Conservation (phyloP, 2,329 filamentous ascomycete genomes). For the Mycogone perniciosa region DNA sequence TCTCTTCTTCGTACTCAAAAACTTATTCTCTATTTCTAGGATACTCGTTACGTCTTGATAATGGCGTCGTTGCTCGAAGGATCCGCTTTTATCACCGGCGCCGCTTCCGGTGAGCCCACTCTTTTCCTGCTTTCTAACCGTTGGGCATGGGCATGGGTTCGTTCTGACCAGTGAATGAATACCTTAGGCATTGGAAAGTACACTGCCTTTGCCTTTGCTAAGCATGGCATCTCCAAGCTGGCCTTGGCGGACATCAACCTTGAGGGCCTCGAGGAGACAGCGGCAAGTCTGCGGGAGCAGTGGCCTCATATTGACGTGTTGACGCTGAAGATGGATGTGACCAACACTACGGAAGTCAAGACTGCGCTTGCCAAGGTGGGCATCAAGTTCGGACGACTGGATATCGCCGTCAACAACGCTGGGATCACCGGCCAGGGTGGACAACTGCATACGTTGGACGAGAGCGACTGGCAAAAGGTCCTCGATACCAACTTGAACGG, state of each 20-base stretch:
- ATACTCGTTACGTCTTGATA: neutral
- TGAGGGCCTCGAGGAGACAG: slow-evolving; percentile 25
- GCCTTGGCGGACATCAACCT: slow-evolving; percentile 41
- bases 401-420: slow-evolving; percentile 51
- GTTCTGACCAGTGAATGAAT: neutral
- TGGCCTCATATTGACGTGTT: slow-evolving; percentile 37
- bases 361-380: slow-evolving; percentile 35
- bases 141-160: too few species aligned
- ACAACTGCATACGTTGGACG: slow-evolving; percentile 39
- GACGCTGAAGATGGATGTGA: slow-evolving; percentile 39
- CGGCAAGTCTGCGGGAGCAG: slow-evolving; percentile 26
- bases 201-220: slow-evolving; percentile 41
- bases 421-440: slow-evolving; percentile 39
- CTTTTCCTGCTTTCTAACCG: slow-evolving; percentile 5
- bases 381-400: slow-evolving; percentile 44
- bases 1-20: neutral
- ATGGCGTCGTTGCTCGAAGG: slow-evolving; percentile 31
- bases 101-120: slow-evolving; percentile 35
- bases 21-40: neutral
- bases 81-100: slow-evolving; percentile 43
- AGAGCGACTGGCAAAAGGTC: slow-evolving; percentile 44
- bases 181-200: slow-evolving; percentile 41
- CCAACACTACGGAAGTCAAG: slow-evolving; percentile 36
- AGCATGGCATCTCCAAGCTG: slow-evolving; percentile 40
- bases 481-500: slow-evolving; percentile 49